Conservation (phyloP, 352 stramenopile species). For the Pythium myriotylum region DNA sequence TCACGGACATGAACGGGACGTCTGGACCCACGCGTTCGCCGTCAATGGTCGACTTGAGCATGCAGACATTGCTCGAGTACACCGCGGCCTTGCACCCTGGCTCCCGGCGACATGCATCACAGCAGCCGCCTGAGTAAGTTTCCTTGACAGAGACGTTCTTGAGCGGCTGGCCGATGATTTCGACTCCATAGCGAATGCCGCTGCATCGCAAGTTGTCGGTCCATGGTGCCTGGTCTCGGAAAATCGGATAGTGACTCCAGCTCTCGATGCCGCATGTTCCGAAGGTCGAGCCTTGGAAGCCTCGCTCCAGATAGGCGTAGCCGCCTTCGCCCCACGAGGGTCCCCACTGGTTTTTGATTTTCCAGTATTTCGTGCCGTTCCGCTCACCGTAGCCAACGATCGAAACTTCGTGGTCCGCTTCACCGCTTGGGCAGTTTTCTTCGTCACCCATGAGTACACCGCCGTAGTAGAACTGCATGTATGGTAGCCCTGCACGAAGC, state of each 20-base stretch:
- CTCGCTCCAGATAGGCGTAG: conserved; percentile 34
- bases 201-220: not conserved
- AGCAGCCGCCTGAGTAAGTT: not conserved
- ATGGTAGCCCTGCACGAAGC: not conserved
- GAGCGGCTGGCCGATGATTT: conserved; percentile 5
- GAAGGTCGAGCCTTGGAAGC: conserved; percentile 8
- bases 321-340: conserved; percentile 33
- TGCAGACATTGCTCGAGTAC: not conserved
- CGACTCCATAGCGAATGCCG: not conserved
- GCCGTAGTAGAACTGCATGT: conserved; percentile 19
- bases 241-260: conserved; percentile 7
- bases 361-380: conserved; percentile 27
- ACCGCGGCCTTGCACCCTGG: not conserved
- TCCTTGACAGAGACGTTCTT: not conserved
- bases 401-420: conserved; percentile 31
- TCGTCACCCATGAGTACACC: conserved; percentile 17
- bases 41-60: not conserved
- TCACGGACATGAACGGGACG: not conserved
- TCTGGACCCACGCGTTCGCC: not conserved
- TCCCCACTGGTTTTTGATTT: conserved; percentile 48
- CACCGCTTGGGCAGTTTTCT: not conserved
- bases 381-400: conserved; percentile 34
- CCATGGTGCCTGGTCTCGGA: not conserved
- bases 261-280: conserved; percentile 7
- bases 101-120: not conserved